A percentile compares a stretch with the other conserved stretches of the same genome.
These are phyloP conservation scores for Chrysochromulina parva DNA, from an alignment of 78 protist genomes.

Conservation along the genomic window DNA sequence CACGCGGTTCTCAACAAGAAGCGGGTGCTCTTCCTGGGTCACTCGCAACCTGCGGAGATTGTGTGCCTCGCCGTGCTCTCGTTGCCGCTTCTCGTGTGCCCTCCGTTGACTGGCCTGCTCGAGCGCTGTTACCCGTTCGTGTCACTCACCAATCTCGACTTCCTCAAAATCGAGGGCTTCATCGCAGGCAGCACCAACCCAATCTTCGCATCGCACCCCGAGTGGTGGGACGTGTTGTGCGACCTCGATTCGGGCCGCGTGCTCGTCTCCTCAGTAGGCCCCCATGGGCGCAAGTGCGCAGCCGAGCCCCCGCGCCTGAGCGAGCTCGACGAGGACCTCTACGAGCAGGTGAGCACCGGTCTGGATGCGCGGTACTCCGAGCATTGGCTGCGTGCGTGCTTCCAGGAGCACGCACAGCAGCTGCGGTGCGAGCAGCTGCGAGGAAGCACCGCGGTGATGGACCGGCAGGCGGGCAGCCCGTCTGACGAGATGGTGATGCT, in stretches of 20 bases:
- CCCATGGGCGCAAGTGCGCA: no score
- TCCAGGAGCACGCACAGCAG: no score
- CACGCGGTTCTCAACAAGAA: constrained; percentile 75
- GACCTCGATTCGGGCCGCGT: constrained; percentile 75
- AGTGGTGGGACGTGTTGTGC: constrained; percentile 86
- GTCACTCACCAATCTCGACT: constrained; percentile 61
- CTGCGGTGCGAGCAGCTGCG: no score
- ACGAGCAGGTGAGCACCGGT: no score
- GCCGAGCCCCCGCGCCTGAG: no score
- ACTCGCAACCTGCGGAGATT: constrained; percentile 61
- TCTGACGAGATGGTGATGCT: no score
- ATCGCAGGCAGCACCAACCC: constrained; percentile 82
- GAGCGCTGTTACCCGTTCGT: constrained; percentile 72
- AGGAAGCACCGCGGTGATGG: no score
- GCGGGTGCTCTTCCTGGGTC: constrained; percentile 79
- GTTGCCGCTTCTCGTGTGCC: constrained; percentile 33
- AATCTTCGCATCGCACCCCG: constrained; percentile 65
- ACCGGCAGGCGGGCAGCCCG: no score
- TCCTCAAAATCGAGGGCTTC: constrained; percentile 57
- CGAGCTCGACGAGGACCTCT: no score
- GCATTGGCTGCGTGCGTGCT: no score
- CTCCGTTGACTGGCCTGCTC: constrained; percentile 69
- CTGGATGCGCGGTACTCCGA: no score
- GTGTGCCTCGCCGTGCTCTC: constrained; percentile 45
- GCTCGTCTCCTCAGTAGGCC: no score